Conservation (phyloP, 495 filamentous ascomycete genomes). For the Aspergillus indologenus region DNA sequence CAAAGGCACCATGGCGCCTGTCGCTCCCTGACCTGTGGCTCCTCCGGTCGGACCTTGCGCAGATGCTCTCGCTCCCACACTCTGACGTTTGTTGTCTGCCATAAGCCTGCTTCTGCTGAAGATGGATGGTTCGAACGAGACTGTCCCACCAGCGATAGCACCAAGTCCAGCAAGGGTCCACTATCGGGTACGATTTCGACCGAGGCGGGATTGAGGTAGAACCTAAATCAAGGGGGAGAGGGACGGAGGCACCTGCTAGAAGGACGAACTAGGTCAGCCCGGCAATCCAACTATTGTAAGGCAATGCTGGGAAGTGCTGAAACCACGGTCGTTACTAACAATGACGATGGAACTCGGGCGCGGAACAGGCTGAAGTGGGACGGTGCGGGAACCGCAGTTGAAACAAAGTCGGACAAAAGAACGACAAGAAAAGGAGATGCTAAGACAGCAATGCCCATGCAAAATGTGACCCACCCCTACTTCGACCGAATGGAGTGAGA, state of each 20-base stretch:
- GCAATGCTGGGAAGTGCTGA: slow-evolving; percentile 2
- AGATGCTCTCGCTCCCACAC: slow-evolving; percentile 38
- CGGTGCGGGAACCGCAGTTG: slow-evolving; percentile 20
- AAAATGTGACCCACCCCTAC: neutral
- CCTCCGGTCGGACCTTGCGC: slow-evolving; percentile 26
- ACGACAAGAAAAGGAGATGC: slow-evolving; percentile 15
- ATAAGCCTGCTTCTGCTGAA: slow-evolving; percentile 22
- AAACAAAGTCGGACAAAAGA: slow-evolving; percentile 17
- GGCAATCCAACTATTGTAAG: neutral
- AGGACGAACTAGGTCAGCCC: neutral
- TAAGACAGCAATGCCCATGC: slow-evolving; percentile 1
- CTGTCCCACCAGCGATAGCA: slow-evolving; percentile 3
- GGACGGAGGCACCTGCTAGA: neutral
- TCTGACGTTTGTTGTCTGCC: slow-evolving; percentile 50
- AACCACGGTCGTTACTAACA: slow-evolving; percentile 10
- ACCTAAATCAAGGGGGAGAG: neutral
- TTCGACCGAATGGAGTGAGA: neutral
- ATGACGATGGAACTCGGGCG: slow-evolving; percentile 14
- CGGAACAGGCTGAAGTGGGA: slow-evolving; percentile 20
- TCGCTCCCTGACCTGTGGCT: slow-evolving; percentile 32
- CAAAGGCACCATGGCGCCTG: slow-evolving; percentile 42
- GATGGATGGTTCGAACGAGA: neutral
- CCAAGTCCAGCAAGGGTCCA: neutral
- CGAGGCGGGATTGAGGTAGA: slow-evolving; percentile 4
- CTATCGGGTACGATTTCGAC: neutral